Percentiles rank a stretch among this genome's conserved stretches.
Conservation (phyloP, 306 rosid genomes). For the Vigna radiata region DNA sequence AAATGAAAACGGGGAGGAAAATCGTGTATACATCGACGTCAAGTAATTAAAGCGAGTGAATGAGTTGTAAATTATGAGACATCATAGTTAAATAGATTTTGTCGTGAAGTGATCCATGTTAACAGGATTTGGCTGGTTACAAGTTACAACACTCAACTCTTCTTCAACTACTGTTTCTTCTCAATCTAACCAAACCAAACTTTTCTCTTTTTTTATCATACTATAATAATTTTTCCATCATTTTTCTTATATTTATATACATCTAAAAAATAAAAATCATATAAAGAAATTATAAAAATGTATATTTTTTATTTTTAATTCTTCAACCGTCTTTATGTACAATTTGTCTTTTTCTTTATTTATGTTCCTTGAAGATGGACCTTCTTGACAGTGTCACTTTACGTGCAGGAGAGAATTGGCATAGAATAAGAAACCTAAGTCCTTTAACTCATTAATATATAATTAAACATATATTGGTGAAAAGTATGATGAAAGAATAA, state of each 20-base stretch:
- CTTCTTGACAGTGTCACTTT: constrained; percentile 49
- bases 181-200: not conserved
- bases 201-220: too few species aligned
- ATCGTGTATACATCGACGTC: constrained; percentile 5
- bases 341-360: not conserved
- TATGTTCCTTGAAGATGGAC: constrained; percentile 27
- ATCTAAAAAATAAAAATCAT: too few species aligned
- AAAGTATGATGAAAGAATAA: too few species aligned
- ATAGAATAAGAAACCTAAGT: constrained; percentile 46
- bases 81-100: constrained; percentile 18
- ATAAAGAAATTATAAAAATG: too few species aligned
- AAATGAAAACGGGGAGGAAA: not conserved
- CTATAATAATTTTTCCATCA: too few species aligned
- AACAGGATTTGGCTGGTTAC: constrained; percentile 43
- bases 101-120: constrained; percentile 40
- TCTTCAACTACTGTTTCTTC: constrained; percentile 4
- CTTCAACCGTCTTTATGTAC: not conserved
- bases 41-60: constrained; percentile 38
- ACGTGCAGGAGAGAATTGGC: constrained; percentile 49
- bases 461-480: too few species aligned
- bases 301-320: not conserved
- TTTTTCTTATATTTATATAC: too few species aligned
- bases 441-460: constrained; percentile 21
- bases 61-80: constrained; percentile 41
- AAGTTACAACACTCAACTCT: constrained; percentile 37